A percentile compares a stretch with the other conserved stretches of the same genome.
These are phyloP conservation scores for Diaporthe nobilis DNA, from an alignment of 2,329 filamentous ascomycete species.

Conservation along the genomic window DNA sequence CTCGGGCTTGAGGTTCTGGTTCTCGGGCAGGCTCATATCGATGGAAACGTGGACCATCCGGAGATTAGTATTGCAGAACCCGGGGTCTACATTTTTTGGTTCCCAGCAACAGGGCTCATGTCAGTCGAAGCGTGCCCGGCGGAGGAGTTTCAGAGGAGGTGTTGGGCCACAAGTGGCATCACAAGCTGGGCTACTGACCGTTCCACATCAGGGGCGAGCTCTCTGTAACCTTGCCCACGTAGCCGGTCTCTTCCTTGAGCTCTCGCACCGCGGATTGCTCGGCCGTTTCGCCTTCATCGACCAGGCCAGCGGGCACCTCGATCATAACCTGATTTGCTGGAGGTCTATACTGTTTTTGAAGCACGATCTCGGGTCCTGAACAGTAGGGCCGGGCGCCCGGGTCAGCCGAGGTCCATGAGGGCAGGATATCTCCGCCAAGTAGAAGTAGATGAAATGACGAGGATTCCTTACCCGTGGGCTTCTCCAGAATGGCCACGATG, in stretches of 20 bases:
- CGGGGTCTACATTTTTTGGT: conserved; percentile 60
- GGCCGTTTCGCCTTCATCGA: conserved; percentile 73
- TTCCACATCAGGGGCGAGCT: conserved; percentile 78
- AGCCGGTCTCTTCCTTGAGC: conserved; percentile 77
- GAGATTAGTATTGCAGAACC: conserved; percentile 77
- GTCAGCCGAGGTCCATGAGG: not conserved
- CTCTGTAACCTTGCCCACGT: conserved; percentile 67
- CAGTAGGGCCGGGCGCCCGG: not conserved
- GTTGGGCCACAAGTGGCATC: not conserved
- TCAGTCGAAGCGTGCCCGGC: not conserved
- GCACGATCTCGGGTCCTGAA: conserved; percentile 66
- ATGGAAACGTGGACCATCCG: conserved; percentile 81
- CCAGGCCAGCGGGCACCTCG: conserved; percentile 75
- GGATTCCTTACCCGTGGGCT: conserved; percentile 56
- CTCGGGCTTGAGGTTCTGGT: conserved; percentile 77
- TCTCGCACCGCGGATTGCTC: conserved; percentile 75
- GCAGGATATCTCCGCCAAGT: not conserved
- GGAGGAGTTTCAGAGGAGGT: not conserved
- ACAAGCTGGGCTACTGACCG: conserved; percentile 52
- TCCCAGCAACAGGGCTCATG: conserved; percentile 3
- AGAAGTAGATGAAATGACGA: not conserved
- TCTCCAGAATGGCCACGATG: conserved; percentile 78
- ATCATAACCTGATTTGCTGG: conserved; percentile 72
- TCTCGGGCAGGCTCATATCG: conserved; percentile 77
- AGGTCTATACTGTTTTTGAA: conserved; percentile 78